These are phyloP conservation scores for Penicillium pancosmium DNA, from an alignment of 495 filamentous ascomycete genomes.

Conservation along the genomic window DNA sequence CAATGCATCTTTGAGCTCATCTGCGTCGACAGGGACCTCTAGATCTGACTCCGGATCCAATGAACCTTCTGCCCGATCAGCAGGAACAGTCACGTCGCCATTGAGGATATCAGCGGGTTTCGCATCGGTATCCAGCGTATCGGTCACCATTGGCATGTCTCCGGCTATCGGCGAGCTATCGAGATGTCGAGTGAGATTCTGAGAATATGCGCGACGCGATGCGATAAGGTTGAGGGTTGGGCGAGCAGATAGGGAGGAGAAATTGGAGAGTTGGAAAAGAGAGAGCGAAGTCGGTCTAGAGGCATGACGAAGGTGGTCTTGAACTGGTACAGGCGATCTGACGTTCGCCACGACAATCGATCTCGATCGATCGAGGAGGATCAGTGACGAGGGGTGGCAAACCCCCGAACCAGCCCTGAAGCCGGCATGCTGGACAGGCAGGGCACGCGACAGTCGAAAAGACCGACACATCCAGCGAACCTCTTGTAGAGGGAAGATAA, in stretches of 20 bases:
- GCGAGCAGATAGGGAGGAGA: not conserved
- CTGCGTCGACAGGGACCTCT: conserved; percentile 40
- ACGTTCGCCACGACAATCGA: conserved; percentile 32
- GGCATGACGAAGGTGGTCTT: conserved; percentile 24
- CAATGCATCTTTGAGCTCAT: conserved; percentile 52
- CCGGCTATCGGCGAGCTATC: not conserved
- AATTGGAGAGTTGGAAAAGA: not conserved
- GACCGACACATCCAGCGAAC: conserved; percentile 42
- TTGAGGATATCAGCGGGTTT: conserved; percentile 29
- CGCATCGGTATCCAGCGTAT: conserved; percentile 3
- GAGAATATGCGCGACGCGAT: conserved; percentile 12
- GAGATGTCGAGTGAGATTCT: conserved; percentile 1
- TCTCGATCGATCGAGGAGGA: conserved; percentile 32
- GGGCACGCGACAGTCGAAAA: conserved; percentile 32
- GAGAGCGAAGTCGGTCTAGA: conserved; percentile 3
- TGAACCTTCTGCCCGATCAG: conserved; percentile 21
- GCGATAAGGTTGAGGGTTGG: not conserved
- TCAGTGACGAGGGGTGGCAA: conserved; percentile 37
- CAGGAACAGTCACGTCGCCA: conserved; percentile 16
- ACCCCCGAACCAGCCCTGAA: conserved; percentile 27
- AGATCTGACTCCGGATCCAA: conserved; percentile 55
- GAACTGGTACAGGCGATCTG: conserved; percentile 23
- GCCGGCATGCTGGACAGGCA: conserved; percentile 37
- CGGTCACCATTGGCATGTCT: conserved; percentile 13
- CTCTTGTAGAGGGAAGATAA: conserved; percentile 1